Evolutionary conservation across 2,329 filamentous ascomycete genomes (phyloP).

Genomic region (Neonectria neomacrospora): DNA sequence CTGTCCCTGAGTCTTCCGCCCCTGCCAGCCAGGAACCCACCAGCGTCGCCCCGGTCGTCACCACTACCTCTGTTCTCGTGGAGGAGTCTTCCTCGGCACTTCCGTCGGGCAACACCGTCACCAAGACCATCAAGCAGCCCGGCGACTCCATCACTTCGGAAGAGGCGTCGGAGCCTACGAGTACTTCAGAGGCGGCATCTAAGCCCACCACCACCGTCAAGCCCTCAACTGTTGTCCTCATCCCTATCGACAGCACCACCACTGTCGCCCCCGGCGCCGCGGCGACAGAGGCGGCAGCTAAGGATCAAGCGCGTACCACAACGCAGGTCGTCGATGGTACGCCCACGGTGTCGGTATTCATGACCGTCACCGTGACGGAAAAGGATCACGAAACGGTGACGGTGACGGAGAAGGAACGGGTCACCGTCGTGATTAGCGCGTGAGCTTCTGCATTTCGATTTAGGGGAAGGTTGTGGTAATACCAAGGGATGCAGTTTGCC

Average conservation of each 20-base stretch:
- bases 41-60: slow-evolving; percentile 20
- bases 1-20: not conserved
- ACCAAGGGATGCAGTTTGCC: not conserved
- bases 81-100: slow-evolving; percentile 28
- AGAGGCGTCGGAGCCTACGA: slow-evolving; percentile 14
- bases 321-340: slow-evolving; percentile 46
- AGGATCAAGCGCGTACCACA: slow-evolving; percentile 31
- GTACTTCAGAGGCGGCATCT: slow-evolving; percentile 5
- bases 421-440: slow-evolving; percentile 47
- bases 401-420: slow-evolving; percentile 45
- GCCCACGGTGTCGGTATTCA: slow-evolving; percentile 51
- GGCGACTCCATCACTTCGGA: slow-evolving; percentile 26
- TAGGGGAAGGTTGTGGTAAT: slow-evolving; percentile 13
- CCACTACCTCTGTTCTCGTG: slow-evolving; percentile 24
- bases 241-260: slow-evolving; percentile 41
- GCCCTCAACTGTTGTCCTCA: slow-evolving; percentile 43
- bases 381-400: slow-evolving; percentile 42
- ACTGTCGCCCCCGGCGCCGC: slow-evolving; percentile 18
- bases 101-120: slow-evolving; percentile 38
- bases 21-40: not conserved
- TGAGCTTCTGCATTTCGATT: slow-evolving; percentile 14
- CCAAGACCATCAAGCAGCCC: slow-evolving; percentile 44
- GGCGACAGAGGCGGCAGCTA: slow-evolving; percentile 23
- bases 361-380: slow-evolving; percentile 52
- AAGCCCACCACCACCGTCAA: slow-evolving; percentile 23